These are phyloP conservation scores for Podila verticillata DNA, from an alignment of 192 early-diverging fungal species.

Conservation along the genomic window DNA sequence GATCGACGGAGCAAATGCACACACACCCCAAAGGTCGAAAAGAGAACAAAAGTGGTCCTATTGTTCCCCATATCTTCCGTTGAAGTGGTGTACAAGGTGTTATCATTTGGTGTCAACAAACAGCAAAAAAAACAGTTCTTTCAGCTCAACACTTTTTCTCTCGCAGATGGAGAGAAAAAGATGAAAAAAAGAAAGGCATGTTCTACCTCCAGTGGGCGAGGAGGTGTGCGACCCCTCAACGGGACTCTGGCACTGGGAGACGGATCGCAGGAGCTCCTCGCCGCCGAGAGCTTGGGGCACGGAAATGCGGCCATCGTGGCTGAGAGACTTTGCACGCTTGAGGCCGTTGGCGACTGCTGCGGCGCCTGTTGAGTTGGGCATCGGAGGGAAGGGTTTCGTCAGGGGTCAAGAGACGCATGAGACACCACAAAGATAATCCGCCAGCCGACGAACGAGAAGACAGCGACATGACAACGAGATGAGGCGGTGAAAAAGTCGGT, in stretches of 20 bases:
- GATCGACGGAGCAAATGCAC: neutral
- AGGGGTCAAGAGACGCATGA: neutral
- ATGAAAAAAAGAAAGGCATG: slow-evolving; percentile 2
- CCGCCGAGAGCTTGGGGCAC: slow-evolving; percentile 24
- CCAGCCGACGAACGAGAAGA: too few relatives aligned
- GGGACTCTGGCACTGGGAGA: slow-evolving; percentile 33
- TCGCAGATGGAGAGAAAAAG: neutral
- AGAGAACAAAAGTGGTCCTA: too few relatives aligned
- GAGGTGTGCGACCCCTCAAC: slow-evolving; percentile 19
- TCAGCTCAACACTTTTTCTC: too few relatives aligned
- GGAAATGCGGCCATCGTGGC: slow-evolving; percentile 42
- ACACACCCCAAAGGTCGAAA: too few relatives aligned
- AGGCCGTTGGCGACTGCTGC: slow-evolving; percentile 42
- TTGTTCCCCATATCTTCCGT: neutral
- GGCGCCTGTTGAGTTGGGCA: slow-evolving; percentile 1
- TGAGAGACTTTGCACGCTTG: slow-evolving; percentile 48
- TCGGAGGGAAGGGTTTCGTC: neutral
- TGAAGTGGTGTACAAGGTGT: neutral
- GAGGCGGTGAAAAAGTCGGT: too few relatives aligned
- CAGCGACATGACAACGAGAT: too few relatives aligned
- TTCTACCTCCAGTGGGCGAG: slow-evolving; percentile 49
- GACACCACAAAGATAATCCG: neutral
- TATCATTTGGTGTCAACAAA: too few relatives aligned
- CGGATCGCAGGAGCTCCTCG: slow-evolving; percentile 42
- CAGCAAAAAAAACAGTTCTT: too few relatives aligned